These are phyloP conservation scores for Limtongozyma cylindracea DNA, from an alignment of 805 yeast species.

Conservation along the genomic window DNA sequence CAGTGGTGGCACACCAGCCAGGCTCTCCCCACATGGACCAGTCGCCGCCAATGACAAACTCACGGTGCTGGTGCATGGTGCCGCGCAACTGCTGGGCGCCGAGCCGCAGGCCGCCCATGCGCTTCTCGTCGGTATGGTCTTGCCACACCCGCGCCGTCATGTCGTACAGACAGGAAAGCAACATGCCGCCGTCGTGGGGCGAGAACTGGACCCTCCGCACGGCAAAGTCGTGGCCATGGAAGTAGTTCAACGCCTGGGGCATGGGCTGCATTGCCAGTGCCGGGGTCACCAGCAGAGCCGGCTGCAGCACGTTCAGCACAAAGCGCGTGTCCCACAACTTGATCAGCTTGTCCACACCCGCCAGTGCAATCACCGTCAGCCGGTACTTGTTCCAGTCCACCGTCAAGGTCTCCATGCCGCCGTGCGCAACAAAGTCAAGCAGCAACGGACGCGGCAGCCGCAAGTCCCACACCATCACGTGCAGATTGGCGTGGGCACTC, in stretches of 20 bases:
- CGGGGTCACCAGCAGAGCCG: too few species aligned
- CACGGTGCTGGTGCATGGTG: conserved; percentile 47
- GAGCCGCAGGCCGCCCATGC: too few species aligned
- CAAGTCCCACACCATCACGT: conserved; percentile 60
- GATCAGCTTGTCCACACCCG: conserved; percentile 74
- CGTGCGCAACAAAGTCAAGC: conserved; percentile 42
- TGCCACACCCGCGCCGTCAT: conserved; percentile 82
- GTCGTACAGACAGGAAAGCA: conserved; percentile 68
- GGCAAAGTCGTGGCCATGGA: conserved; percentile 76
- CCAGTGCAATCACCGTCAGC: conserved; percentile 56
- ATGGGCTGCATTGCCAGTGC: conserved; percentile 3
- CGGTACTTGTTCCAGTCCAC: conserved; percentile 86
- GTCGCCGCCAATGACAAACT: conserved; percentile 83
- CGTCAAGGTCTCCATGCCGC: conserved; percentile 56
- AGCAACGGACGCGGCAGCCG: conserved; percentile 39
- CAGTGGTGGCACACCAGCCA: conserved; percentile 86
- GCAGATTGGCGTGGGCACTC: conserved; percentile 53
- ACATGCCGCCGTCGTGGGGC: conserved; percentile 52
- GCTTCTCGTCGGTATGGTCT: conserved; percentile 36
- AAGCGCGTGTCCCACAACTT: conserved; percentile 77
- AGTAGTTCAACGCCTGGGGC: conserved; percentile 28
- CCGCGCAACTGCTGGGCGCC: conserved; percentile 23
- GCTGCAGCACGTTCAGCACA: conserved; percentile 16
- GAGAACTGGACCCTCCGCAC: conserved; percentile 70
- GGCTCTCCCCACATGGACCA: conserved; percentile 95